Percentiles rank a stretch among this genome's conserved stretches.
These are phyloP conservation scores for Mesotaenium endlicherianum DNA, from an alignment of 139 green algal species.

Conservation along the genomic window DNA sequence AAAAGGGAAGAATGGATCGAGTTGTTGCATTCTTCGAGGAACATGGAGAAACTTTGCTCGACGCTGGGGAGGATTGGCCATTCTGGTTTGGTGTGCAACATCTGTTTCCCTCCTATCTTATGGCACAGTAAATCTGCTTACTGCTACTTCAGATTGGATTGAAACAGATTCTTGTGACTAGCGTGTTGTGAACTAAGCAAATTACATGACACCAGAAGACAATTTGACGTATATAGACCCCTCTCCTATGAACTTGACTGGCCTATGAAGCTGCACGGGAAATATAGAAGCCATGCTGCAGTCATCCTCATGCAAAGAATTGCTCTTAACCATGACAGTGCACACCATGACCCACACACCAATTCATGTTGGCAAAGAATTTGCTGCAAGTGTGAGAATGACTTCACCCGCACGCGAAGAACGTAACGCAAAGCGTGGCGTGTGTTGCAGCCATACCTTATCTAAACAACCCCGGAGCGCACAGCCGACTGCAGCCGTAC, in stretches of 20 bases:
- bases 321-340: no score
- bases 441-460: slow-evolving; percentile 32
- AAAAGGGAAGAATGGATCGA: background rate
- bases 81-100: slow-evolving; percentile 1
- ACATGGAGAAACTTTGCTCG: slow-evolving; percentile 1
- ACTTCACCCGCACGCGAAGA: no score
- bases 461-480: background rate
- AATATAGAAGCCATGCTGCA: no score
- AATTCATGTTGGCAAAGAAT: no score
- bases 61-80: background rate
- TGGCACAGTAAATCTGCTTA: no score
- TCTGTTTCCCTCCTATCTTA: background rate
- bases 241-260: no score
- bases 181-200: background rate
- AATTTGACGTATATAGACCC: no score
- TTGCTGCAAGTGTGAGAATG: no score
- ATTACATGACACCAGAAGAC: background rate
- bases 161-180: background rate
- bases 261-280: no score
- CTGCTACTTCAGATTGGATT: no score
- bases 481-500: slow-evolving; percentile 10
- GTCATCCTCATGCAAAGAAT: no score
- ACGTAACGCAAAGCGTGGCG: background rate
- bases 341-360: no score
- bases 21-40: background rate